These are phyloP conservation scores for Podospora conica DNA, from an alignment of 495 filamentous ascomycete species.

Conservation along the genomic window DNA sequence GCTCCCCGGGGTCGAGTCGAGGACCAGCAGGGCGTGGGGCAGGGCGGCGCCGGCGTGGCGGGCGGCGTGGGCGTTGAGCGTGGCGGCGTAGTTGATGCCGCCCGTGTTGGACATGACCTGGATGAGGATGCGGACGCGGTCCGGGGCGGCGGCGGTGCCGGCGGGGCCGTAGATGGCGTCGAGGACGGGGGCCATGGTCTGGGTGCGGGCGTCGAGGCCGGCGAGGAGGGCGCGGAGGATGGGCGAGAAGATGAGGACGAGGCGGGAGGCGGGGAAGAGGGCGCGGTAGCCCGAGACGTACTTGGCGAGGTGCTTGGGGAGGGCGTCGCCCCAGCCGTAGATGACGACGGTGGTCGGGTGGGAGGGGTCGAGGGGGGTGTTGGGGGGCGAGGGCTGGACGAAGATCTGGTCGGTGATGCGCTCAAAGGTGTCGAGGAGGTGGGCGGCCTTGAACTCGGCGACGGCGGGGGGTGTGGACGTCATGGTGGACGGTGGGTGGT, in stretches of 20 bases:
- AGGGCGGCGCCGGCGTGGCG: constrained; percentile 23
- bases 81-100: constrained; percentile 44
- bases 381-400: constrained; percentile 7
- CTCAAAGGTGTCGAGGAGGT: constrained; percentile 29
- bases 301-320: constrained; percentile 47
- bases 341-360: constrained; percentile 39
- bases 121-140: constrained; percentile 31
- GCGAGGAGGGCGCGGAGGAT: constrained; percentile 42
- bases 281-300: constrained; percentile 47
- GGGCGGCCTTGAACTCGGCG: not conserved
- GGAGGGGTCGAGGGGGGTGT: constrained; percentile 10
- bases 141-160: not conserved
- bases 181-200: constrained; percentile 45
- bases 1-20: constrained; percentile 49
- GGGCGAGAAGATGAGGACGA: constrained; percentile 44
- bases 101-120: constrained; percentile 51
- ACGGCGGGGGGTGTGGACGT: not conserved
- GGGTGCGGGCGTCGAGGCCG: constrained; percentile 36
- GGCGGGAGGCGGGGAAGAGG: constrained; percentile 42
- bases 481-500: constrained; percentile 11
- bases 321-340: constrained; percentile 52
- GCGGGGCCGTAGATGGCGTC: constrained; percentile 19
- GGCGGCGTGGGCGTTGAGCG: constrained; percentile 40
- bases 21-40: constrained; percentile 42
- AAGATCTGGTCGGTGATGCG: constrained; percentile 29